phyloP scores from a whole-genome alignment of 805 yeast genomes.

The Saccharomycopsis sp. region DNA sequence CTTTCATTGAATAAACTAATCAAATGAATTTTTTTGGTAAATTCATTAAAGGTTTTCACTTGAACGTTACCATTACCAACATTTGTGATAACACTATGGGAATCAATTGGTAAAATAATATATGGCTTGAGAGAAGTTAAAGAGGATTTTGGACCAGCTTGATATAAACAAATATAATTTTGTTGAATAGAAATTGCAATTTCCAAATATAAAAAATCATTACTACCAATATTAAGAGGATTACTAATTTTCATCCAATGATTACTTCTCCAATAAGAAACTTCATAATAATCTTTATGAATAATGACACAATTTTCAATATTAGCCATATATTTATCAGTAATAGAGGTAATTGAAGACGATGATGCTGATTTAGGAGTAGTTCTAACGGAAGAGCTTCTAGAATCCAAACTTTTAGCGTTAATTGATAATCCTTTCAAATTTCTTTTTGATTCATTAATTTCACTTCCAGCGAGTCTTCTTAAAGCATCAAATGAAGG shows the following conservation, averaged over 20 bases:
- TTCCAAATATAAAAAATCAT: conserved; percentile 7
- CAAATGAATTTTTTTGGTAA: conserved; percentile 6
- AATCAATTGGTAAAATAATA: conserved; percentile 12
- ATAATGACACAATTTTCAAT: conserved; percentile 6
- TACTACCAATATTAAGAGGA: no score
- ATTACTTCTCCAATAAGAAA: conserved; percentile 13
- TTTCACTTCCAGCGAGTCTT: neutral
- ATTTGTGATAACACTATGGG: conserved; percentile 1
- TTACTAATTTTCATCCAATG: conserved; percentile 9
- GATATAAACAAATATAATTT: conserved; percentile 9
- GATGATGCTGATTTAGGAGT: neutral
- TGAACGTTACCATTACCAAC: conserved; percentile 7
- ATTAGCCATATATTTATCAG: conserved; percentile 8
- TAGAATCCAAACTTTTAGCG: neutral
- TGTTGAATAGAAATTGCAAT: conserved; percentile 5
- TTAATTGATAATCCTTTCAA: neutral
- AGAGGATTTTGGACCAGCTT: conserved; percentile 4
- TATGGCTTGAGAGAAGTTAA: conserved; percentile 7
- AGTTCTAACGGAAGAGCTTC: neutral
- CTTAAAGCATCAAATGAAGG: conserved; percentile 9
- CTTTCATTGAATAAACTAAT: conserved; percentile 3
- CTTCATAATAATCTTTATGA: conserved; percentile 6
- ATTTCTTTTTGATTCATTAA: neutral
- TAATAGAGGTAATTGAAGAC: conserved; percentile 1
- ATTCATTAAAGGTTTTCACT: conserved; percentile 11